Percentiles rank a stretch among this genome's conserved stretches.
phyloP scores from a whole-genome alignment of 371 early-diverging fungal genomes.

The Mucor lusitanicus region DNA sequence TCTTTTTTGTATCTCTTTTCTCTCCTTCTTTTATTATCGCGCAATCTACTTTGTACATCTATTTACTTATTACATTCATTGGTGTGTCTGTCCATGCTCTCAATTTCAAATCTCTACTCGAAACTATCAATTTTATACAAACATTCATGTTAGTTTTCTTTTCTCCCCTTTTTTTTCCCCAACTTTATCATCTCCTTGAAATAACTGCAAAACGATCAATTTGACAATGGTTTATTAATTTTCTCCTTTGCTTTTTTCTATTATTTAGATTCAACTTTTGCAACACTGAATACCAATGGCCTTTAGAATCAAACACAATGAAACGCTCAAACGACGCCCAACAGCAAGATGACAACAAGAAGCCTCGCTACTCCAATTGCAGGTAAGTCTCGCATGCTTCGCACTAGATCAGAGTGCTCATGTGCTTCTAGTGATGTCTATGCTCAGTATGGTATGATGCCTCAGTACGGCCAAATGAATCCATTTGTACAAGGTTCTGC shows the following conservation, averaged over 20 bases:
- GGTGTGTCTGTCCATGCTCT: background rate
- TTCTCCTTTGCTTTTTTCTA: background rate
- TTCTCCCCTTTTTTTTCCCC: background rate
- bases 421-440: constrained; percentile 24
- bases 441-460: constrained; percentile 28
- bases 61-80: background rate
- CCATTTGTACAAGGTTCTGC: constrained; percentile 14
- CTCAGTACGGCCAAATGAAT: constrained; percentile 18
- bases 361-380: background rate
- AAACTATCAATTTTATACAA: background rate
- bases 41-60: background rate
- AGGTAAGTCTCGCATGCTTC: background rate
- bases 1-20: background rate
- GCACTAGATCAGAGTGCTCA: background rate
- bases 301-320: constrained; percentile 1
- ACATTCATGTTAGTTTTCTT: constrained; percentile 11
- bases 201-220: background rate
- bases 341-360: constrained; percentile 5
- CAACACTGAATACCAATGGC: background rate
- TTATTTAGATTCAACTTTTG: background rate
- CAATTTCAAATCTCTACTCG: background rate
- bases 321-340: constrained; percentile 19
- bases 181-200: background rate
- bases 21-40: background rate
- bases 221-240: background rate